Evolutionary conservation across 176 grass and related monocot species (phyloP).

Genomic region (Cymbopogon citratus): DNA sequence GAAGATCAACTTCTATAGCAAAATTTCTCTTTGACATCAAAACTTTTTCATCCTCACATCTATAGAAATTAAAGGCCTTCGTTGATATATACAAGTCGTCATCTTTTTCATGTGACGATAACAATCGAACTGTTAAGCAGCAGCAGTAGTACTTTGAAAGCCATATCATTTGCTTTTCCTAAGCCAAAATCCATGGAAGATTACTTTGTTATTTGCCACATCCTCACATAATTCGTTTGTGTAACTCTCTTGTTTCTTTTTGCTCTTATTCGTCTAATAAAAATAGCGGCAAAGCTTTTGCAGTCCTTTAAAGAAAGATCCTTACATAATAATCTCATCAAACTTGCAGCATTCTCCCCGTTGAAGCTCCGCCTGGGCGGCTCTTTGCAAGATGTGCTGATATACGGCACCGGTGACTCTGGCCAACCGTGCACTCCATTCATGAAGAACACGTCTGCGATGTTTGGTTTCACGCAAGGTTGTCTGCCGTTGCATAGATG

Average conservation of each 20-base stretch:
- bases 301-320: too few relatives aligned
- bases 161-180: not conserved
- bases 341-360: slow-evolving; percentile 74
- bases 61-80: not conserved
- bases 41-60: too few relatives aligned
- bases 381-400: slow-evolving; percentile 73
- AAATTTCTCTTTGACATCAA: too few relatives aligned
- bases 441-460: slow-evolving; percentile 51
- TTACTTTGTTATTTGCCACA: not conserved
- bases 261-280: too few relatives aligned
- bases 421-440: slow-evolving; percentile 51
- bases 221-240: not conserved
- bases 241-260: too few relatives aligned
- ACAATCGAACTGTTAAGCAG: not conserved
- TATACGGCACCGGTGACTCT: slow-evolving; percentile 47
- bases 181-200: not conserved
- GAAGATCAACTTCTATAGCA: too few relatives aligned
- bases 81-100: not conserved
- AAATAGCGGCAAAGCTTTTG: too few relatives aligned
- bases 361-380: slow-evolving; percentile 83
- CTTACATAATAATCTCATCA: not conserved
- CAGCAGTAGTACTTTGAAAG: not conserved
- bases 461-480: slow-evolving; percentile 76
- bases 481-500: slow-evolving; percentile 85
- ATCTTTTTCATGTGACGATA: not conserved